Conservation (phyloP, 106 monocot genomes). For the Posidonia australis region DNA sequence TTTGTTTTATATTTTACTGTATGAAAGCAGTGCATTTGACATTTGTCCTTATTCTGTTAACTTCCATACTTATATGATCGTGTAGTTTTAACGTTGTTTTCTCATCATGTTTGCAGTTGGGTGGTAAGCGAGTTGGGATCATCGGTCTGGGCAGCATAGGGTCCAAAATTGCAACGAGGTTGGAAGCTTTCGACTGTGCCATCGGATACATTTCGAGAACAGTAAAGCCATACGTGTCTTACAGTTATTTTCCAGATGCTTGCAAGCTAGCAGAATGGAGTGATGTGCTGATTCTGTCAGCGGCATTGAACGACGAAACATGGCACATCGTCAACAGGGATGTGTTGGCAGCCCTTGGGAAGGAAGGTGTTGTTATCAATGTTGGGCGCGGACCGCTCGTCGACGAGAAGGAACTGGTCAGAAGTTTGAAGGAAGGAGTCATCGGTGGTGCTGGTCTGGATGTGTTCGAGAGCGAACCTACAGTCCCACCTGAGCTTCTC, state of each 20-base stretch:
- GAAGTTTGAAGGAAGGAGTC: conserved; percentile 17
- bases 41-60: too few species aligned
- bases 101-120: conserved; percentile 2
- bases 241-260: conserved; percentile 1
- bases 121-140: conserved; percentile 10
- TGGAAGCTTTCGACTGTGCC: conserved; percentile 33
- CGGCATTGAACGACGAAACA: conserved; percentile 47
- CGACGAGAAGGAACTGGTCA: conserved; percentile 15
- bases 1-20: too few species aligned
- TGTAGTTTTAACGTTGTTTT: background rate
- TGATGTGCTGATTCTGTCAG: conserved; percentile 35
- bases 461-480: too few species aligned
- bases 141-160: conserved; percentile 42
- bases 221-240: background rate
- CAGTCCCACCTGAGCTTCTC: too few species aligned
- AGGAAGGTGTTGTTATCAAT: too few species aligned
- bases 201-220: conserved; percentile 1
- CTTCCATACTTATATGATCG: too few species aligned
- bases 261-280: conserved; percentile 33
- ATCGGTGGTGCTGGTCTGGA: too few species aligned
- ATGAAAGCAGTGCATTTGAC: too few species aligned
- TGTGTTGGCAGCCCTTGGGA: too few species aligned
- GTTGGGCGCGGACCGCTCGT: conserved; percentile 12
- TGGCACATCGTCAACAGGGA: conserved; percentile 52
- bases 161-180: conserved; percentile 37